These are phyloP conservation scores for Colletotrichum filicis DNA, from an alignment of 2,329 filamentous ascomycete species.

Conservation along the genomic window DNA sequence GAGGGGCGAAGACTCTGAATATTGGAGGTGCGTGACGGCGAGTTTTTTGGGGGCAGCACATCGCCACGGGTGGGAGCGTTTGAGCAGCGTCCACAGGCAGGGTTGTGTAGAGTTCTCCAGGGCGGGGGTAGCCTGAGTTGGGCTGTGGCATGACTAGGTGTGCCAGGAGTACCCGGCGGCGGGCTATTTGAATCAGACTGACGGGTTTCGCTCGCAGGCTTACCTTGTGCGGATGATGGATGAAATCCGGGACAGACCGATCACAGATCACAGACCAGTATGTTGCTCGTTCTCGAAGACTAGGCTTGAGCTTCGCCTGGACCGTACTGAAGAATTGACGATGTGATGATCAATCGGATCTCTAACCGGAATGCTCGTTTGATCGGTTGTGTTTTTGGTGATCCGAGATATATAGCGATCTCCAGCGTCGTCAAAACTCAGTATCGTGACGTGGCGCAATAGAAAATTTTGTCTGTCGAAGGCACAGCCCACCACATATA, in stretches of 20 bases:
- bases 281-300: constrained; percentile 30
- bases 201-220: constrained; percentile 27
- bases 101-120: constrained; percentile 7
- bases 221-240: constrained; percentile 29
- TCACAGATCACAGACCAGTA: constrained; percentile 30
- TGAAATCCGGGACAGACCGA: constrained; percentile 30
- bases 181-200: constrained; percentile 29
- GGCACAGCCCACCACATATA: constrained; percentile 22
- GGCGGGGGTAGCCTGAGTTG: constrained; percentile 23
- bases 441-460: constrained; percentile 9
- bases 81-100: constrained; percentile 18
- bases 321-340: not conserved
- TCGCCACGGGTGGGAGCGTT: constrained; percentile 32
- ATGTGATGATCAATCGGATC: not conserved
- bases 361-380: not conserved
- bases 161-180: constrained; percentile 32
- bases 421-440: constrained; percentile 7
- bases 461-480: not conserved
- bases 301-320: not conserved
- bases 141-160: constrained; percentile 30
- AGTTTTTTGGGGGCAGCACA: constrained; percentile 9
- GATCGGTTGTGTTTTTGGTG: not conserved
- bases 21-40: not conserved
- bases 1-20: constrained; percentile 18
- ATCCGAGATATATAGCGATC: constrained; percentile 7